A percentile compares a stretch with the other conserved stretches of the same genome.
Evolutionary conservation across 768 basidiomycete genomes (phyloP).

Genomic region (Gelatoporia subvermispora): DNA sequence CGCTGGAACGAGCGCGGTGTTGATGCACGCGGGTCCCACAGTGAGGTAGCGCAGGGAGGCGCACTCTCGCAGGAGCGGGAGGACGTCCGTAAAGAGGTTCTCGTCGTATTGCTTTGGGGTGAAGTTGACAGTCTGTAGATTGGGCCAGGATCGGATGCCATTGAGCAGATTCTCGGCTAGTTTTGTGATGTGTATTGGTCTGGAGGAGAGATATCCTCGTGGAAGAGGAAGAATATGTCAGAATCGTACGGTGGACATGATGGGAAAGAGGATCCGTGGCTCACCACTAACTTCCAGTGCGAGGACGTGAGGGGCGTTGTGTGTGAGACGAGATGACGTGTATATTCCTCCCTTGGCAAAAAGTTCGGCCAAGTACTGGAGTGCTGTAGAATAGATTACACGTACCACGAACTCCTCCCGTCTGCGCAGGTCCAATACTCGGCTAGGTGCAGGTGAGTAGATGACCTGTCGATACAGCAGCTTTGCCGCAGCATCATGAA

Average conservation of each 20-base stretch:
- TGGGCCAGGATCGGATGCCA: conserved; percentile 16
- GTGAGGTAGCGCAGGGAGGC: conserved; percentile 9
- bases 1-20: conserved; percentile 3
- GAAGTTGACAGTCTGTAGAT: conserved; percentile 13
- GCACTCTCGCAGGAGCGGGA: conserved; percentile 9
- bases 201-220: conserved; percentile 25
- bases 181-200: conserved; percentile 8
- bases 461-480: conserved; percentile 43
- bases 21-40: conserved; percentile 10
- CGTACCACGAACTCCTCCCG: conserved; percentile 30
- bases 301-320: conserved; percentile 8
- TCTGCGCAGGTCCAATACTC: conserved; percentile 30
- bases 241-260: background rate
- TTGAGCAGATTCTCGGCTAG: conserved; percentile 8
- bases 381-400: background rate
- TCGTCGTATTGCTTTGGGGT: conserved; percentile 7
- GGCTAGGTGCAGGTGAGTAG: conserved; percentile 32
- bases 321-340: conserved; percentile 7
- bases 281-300: conserved; percentile 7
- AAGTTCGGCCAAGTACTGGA: background rate
- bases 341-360: conserved; percentile 2
- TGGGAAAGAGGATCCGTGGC: background rate
- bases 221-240: conserved; percentile 9
- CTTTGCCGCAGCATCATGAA: conserved; percentile 39
- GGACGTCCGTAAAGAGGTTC: conserved; percentile 6